Base-by-base conservation (phyloP, 352 stramenopile species). In the Phytopythium vexans region DNA sequence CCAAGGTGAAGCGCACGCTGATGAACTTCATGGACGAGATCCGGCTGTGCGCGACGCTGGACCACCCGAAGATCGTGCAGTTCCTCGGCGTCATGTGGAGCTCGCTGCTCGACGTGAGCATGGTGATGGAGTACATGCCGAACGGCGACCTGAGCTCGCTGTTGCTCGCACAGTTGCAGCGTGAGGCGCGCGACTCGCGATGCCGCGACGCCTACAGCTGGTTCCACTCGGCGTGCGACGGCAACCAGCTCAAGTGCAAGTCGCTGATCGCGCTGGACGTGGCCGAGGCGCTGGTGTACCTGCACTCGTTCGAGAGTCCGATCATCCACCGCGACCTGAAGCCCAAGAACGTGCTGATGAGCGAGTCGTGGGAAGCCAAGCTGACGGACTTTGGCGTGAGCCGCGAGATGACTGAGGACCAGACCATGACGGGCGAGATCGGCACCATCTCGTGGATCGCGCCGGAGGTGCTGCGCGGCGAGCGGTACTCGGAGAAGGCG, bases 321-420 rank as follows among this genome's bases (percentile, higher is more conserved):
- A 90, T 92, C 52, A 89, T 92, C 50, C 82, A 92, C 45, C 74
- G 82, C 35, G 82, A 92, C 35, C 68, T 92, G 35, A 92, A 92
- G 74, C 70, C 68, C 2, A 88, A 82, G 70, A 92, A 92, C 45
- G 76, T 92, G 49, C 57, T 92, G 32, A 54, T 92, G 6, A 79
- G 70, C 42, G 32, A 75, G 8, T 35, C 37, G 8, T 67, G 49
- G 48, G 60, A 58, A 8, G 59, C 59, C 14, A 66, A 66, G 39
- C 42, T 66, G 12, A 66, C 59, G 32, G 59, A 66, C 39, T 66
- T 66, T 41, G 59, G 59, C 39, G 59, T 66, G 3, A 62, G 52
- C 33, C 59, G 59, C 34, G 60, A 67, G 44, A 52, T 52, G 46
- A 41, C 61, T 8, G 55, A 62, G 27, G 60, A 67, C 31, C 54